Evolutionary conservation across 2,329 filamentous ascomycete species (phyloP).

Genomic region (Alternaria gaisen): DNA sequence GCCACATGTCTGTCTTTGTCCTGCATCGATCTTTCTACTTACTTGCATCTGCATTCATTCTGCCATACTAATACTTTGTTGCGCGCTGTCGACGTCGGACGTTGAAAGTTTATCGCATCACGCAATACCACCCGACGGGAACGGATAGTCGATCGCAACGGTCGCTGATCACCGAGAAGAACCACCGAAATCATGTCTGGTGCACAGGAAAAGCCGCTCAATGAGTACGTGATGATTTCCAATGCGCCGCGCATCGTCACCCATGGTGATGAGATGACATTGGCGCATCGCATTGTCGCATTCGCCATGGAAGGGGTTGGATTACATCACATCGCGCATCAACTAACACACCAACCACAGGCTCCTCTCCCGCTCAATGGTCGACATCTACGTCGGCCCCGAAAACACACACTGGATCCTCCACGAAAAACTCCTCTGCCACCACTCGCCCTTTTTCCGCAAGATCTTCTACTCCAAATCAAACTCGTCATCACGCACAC

Average conservation of each 20-base stretch:
- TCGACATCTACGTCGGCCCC: slow-evolving; percentile 64
- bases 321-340: neutral
- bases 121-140: slow-evolving; percentile 6
- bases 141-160: slow-evolving; percentile 12
- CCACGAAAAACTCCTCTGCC: slow-evolving; percentile 65
- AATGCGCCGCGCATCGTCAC: neutral
- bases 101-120: slow-evolving; percentile 1
- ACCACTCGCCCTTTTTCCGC: slow-evolving; percentile 64
- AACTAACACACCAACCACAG: slow-evolving; percentile 37
- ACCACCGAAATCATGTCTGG: slow-evolving; percentile 31
- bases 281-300: neutral
- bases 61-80: neutral
- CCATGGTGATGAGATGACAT: neutral
- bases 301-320: neutral
- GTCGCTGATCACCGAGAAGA: slow-evolving; percentile 10
- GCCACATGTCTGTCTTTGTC: slow-evolving; percentile 9
- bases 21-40: slow-evolving; percentile 3
- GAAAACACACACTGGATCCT: slow-evolving; percentile 65
- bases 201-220: slow-evolving; percentile 43
- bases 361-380: slow-evolving; percentile 63
- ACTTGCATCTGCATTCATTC: neutral
- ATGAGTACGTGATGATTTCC: slow-evolving; percentile 37
- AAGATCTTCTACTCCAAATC: slow-evolving; percentile 59
- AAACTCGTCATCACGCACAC: slow-evolving; percentile 35
- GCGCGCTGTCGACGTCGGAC: neutral